Evolutionary conservation across 345 rosid genomes (phyloP), one percentile per base, ranked within the genome.

Genomic region (Erodium maritimum): DNA sequence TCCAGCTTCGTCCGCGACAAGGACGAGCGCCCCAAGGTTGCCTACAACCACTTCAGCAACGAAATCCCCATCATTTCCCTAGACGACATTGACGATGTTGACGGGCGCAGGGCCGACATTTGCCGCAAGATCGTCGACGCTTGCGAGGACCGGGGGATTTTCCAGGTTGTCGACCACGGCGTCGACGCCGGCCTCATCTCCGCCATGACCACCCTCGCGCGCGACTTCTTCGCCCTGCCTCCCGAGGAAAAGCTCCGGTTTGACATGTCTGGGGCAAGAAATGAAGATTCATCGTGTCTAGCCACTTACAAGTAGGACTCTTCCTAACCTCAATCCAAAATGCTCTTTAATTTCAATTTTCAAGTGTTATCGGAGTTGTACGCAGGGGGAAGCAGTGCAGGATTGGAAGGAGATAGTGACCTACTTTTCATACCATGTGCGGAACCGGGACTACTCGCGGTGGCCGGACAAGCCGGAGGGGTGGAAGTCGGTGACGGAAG

Each of bases 201-300:
- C 0, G 83, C 82, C 6, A 91, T 91, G 96, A 79, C 84, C n/a
- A 58, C 78, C 29, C 80, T 83, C 5, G 96, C 99, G 22, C 76
- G 64, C 8, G 90, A 86, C 60, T 93, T 89, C 66, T 93, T 93
- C 6, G 91, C 89, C 9, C 58, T 85, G 57, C 74, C 94, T 0
- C 79, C 96, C 0, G 91, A 86, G 58, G 95, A 93, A 58, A 93
- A 93, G 73, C 88, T 93, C 25, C 76, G 74, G 7, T 89, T 79
- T 16, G 95, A 89, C 20, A 93, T 93, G 99, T 72, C 99, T 6
- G 96, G 96, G 96, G 99, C 29, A 87, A 87, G 75, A 89, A 93
- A 61, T 96, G 99, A 1, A 96, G 99, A 6, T 93, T 93, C 80
- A 87, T 87, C 13, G 96, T 93, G 67, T 93, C 99, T 65, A 89